Evolutionary conservation across 129 eudicot species (phyloP), one percentile per base, ranked within the genome.

Genomic region (Helianthus tuberosus): DNA sequence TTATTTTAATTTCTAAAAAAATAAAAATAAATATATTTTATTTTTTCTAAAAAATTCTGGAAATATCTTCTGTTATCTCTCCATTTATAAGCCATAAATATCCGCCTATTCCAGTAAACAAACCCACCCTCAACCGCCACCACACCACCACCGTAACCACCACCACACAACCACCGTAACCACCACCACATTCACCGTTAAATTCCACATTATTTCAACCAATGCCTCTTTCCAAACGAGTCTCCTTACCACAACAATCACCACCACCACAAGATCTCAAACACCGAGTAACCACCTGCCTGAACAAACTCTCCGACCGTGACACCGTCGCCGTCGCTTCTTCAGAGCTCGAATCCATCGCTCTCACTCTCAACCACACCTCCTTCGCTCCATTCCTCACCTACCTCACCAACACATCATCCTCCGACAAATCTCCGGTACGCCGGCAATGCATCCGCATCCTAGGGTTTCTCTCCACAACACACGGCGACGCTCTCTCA

Each of bases 261-360:
- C 81, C 85, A 5, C 80, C 87, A 1, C 75, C 58, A 32, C 75
- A 80, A 39, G 96, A 93, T 51, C 86, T 90, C 49, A 85, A 80
- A 60, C 78, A 75, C 71, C 81, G 90, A 4, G 86, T 93, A 17
- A 80, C 79, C 80, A 86, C 85, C 2, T 84, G 84, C 75, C 85
- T 93, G 25, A 83, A 83, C 81, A 89, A 85, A 35, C 96, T 93
- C 64, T 88, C 98, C 41, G 96, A 93, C 84, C 80, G 98, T 0
- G 96, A 91, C 57, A 93, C 98, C 8, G 76, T 93, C 10, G 44
- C 93, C 65, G 82, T 80, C 29, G 96, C 98, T 5, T 27, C 91
- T 5, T 69, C 82, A 59, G 96, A 90, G 81, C 92, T 93, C 10
- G 89, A 90, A 3, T 73, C 82, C 66, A 85, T 93, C 43, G 98